These are phyloP conservation scores for Fusarium subglutinans DNA, from an alignment of 2,329 filamentous ascomycete genomes.

Conservation along the genomic window DNA sequence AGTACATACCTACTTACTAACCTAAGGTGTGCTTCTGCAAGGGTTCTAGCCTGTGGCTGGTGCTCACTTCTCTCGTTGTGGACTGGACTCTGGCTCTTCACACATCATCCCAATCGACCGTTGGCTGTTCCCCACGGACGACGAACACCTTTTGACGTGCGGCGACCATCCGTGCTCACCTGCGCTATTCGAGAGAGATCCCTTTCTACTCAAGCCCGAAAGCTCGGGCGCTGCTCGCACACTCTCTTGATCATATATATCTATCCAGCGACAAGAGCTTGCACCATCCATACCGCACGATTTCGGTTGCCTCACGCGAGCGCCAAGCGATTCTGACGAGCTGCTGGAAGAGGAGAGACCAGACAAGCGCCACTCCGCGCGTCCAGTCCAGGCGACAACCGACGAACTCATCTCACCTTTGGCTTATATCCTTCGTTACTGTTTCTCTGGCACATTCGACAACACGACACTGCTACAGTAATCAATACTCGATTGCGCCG, in stretches of 20 bases:
- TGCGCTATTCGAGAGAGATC: conserved; percentile 41
- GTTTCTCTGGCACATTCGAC: background rate
- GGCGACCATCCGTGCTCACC: conserved; percentile 39
- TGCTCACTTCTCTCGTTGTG: conserved; percentile 11
- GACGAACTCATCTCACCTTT: conserved; percentile 20
- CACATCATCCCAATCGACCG: conserved; percentile 22
- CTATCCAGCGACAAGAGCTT: conserved; percentile 14
- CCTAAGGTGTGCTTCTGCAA: conserved; percentile 8
- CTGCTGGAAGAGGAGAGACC: conserved; percentile 33
- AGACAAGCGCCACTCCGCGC: conserved; percentile 41
- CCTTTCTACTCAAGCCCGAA: conserved; percentile 36
- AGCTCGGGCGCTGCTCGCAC: conserved; percentile 38
- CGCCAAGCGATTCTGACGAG: conserved; percentile 35
- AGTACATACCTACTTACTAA: no score
- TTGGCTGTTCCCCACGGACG: conserved; percentile 32
- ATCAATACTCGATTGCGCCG: conserved; percentile 9
- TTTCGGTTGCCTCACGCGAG: conserved; percentile 41
- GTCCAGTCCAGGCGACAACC: conserved; percentile 31
- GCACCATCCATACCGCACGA: conserved; percentile 4
- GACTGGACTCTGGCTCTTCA: conserved; percentile 20
- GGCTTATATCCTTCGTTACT: conserved; percentile 5
- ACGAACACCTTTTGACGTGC: conserved; percentile 40
- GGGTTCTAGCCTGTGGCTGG: conserved; percentile 35
- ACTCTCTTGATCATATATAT: conserved; percentile 29
- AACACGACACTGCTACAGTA: background rate